Conservation (phyloP, 306 rosid genomes). For the Acmispon strigosus region DNA sequence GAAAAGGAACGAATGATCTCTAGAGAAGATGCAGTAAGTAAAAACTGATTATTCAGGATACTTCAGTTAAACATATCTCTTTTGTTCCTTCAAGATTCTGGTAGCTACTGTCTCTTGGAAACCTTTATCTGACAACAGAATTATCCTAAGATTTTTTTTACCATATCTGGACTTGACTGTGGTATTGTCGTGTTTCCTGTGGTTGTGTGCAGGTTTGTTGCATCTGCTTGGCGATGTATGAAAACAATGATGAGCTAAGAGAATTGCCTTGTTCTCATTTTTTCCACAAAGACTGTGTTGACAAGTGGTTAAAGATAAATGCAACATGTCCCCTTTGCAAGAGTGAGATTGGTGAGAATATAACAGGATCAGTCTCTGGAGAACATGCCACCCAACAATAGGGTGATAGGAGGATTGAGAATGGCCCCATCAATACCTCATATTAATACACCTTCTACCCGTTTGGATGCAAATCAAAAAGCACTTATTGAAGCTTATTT, state of each 20-base stretch:
- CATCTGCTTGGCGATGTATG: conserved; percentile 74
- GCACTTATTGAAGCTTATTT: too few relatives aligned
- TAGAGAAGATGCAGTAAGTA: conserved; percentile 87
- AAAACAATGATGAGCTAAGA: conserved; percentile 72
- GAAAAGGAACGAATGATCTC: conserved; percentile 66
- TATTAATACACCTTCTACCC: neutral
- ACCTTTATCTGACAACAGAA: neutral
- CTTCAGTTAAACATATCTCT: neutral
- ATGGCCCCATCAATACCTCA: conserved; percentile 16
- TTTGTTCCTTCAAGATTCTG: neutral
- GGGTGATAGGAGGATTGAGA: conserved; percentile 28
- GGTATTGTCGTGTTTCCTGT: neutral
- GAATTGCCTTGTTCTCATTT: conserved; percentile 84
- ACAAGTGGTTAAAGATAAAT: conserved; percentile 89
- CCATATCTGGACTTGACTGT: neutral
- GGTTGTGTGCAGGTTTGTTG: conserved; percentile 64
- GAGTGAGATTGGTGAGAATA: conserved; percentile 47
- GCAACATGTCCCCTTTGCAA: conserved; percentile 91
- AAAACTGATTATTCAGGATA: neutral
- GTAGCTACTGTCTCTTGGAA: neutral
- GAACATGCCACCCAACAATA: conserved; percentile 36
- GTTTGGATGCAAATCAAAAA: too few relatives aligned
- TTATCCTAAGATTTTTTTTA: neutral
- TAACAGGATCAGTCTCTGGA: conserved; percentile 17
- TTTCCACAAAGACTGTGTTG: conserved; percentile 84